Evolutionary conservation across 495 filamentous ascomycete genomes (phyloP), one percentile per base, ranked within the genome.

Genomic region (Xylaria cubensis): DNA sequence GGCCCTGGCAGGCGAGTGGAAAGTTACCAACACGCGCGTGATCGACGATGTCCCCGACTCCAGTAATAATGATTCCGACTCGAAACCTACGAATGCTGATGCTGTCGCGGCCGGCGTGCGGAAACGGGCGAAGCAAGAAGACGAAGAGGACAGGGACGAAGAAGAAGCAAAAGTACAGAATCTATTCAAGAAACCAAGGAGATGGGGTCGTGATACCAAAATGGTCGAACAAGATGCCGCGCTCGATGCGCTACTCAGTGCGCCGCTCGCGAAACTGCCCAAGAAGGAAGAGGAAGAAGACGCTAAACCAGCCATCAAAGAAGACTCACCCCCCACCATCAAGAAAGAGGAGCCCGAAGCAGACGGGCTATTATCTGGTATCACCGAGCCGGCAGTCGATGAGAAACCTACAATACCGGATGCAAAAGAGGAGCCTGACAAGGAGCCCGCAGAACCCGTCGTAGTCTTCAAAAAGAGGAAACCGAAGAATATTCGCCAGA

Each of bases 381-480:
- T 63, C n/a, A 48, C 34, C 17, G 65, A 75, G 58, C 48, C 50
- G 3, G 58, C 82, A 73, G 80, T 84, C 44, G 76, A 83, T 15
- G 62, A 79, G 13, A 4, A 66, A 56, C 6, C 36, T 15, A 6
- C 41, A 64, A 69, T 61, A 21, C 73, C 77, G 34, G 61, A 67
- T 26, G 69, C 80, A 59, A 82, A 85, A 21, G 84, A 86, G 75
- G 73, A 84, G 78, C 81, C 80, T 41, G 78, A 79, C 13, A 72
- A 76, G 36, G 39, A 64, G 10, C 39, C 50, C 12, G 46, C 42
- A 59, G 29, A 70, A 65, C 70, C 81, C 1, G 73, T 77, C 0
- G 86, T 95, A 24, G 82, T 96, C 15, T 98, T 98, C 84, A 98
- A 97, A 83, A 97, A 97, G 82, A 89, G 95, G 73, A 97, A 96